These are phyloP conservation scores for Trichoderma reesei DNA, from an alignment of 495 filamentous ascomycete genomes.

Conservation along the genomic window DNA sequence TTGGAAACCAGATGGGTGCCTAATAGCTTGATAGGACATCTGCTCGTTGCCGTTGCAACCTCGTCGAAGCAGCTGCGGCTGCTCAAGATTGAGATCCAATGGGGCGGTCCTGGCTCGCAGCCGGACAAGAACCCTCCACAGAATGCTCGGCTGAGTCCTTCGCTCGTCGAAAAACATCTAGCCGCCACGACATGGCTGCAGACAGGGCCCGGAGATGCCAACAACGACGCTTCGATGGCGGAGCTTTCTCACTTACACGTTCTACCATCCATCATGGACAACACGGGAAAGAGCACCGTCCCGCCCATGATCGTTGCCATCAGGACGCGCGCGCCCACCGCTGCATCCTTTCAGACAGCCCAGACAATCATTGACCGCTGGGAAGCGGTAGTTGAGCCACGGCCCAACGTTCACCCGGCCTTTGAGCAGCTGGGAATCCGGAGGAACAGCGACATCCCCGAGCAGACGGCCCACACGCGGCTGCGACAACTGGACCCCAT, in stretches of 20 bases:
- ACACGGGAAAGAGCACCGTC: constrained; percentile 35
- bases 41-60: constrained; percentile 57
- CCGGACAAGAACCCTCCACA: constrained; percentile 30
- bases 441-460: constrained; percentile 41
- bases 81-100: constrained; percentile 50
- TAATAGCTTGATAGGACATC: constrained; percentile 26
- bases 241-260: constrained; percentile 58
- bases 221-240: constrained; percentile 42
- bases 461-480: constrained; percentile 40
- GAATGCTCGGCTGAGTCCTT: constrained; percentile 27
- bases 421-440: constrained; percentile 65
- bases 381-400: constrained; percentile 55
- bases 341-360: constrained; percentile 45
- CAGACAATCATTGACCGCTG: constrained; percentile 66
- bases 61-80: constrained; percentile 55
- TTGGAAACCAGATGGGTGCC: background rate
- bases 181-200: constrained; percentile 41
- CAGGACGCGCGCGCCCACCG: constrained; percentile 50
- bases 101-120: constrained; percentile 27
- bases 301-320: constrained; percentile 60
- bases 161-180: constrained; percentile 39
- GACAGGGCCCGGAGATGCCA: constrained; percentile 30
- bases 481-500: constrained; percentile 61
- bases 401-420: constrained; percentile 53
- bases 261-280: constrained; percentile 48